Conservation (phyloP, 495 filamentous ascomycete genomes). For the Lasiosphaeria ovina region DNA sequence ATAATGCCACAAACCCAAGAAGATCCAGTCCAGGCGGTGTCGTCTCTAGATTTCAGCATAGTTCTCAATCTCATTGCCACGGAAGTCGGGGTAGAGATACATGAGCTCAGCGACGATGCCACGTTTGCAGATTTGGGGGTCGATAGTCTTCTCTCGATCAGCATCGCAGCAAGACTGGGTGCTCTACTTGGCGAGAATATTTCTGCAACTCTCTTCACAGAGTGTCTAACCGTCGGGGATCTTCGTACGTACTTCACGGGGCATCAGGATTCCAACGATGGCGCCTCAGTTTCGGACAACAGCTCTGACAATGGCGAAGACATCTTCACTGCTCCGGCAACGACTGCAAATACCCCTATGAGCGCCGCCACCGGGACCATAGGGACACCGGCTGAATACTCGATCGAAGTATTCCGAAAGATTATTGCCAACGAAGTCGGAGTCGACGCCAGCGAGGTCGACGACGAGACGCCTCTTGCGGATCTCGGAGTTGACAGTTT, state of each 20-base stretch:
- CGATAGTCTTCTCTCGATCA: conserved; percentile 50
- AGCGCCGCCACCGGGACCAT: conserved; percentile 3
- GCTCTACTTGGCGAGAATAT: conserved; percentile 43
- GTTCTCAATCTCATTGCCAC: conserved; percentile 13
- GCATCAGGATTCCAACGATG: not conserved
- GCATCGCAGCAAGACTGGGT: conserved; percentile 37
- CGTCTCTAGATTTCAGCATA: not conserved
- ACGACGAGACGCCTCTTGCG: conserved; percentile 32
- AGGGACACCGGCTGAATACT: conserved; percentile 2
- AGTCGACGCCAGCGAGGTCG: conserved; percentile 49
- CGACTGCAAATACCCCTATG: conserved; percentile 6
- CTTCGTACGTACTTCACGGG: conserved; percentile 17
- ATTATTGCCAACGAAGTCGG: conserved; percentile 55
- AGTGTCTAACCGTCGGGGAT: conserved; percentile 43
- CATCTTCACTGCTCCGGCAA: not conserved
- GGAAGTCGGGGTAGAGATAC: conserved; percentile 34
- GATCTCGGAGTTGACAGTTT: conserved; percentile 50
- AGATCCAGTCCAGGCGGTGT: not conserved
- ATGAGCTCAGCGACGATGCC: conserved; percentile 21
- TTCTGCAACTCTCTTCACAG: conserved; percentile 37
- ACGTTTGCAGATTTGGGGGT: conserved; percentile 48
- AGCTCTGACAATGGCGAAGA: conserved; percentile 3
- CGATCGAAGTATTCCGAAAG: conserved; percentile 9
- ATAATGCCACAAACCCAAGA: conserved; percentile 32
- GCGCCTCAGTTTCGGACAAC: not conserved